Evolutionary conservation across 495 filamentous ascomycete genomes (phyloP).

Genomic region (Hypoxylon intermedium): DNA sequence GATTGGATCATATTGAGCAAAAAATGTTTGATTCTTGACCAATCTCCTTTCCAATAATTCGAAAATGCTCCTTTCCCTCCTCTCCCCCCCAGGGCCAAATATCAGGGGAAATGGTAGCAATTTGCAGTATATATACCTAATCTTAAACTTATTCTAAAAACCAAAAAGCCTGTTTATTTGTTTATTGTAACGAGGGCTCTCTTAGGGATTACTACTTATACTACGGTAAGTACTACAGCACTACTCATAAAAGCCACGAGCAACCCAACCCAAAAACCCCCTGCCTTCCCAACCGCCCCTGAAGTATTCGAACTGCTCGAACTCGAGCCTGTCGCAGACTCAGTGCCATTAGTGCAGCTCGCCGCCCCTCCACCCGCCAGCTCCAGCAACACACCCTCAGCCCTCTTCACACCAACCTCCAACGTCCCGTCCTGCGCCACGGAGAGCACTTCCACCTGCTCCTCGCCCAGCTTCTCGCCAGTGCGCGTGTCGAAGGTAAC

Average conservation of each 20-base stretch:
- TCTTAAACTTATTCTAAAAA: too few relatives aligned
- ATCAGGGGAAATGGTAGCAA: too few relatives aligned
- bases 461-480: conserved; percentile 26
- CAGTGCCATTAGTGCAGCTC: too few relatives aligned
- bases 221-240: too few relatives aligned
- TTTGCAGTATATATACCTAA: too few relatives aligned
- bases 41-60: too few relatives aligned
- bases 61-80: too few relatives aligned
- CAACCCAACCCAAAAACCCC: not conserved
- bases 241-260: not conserved
- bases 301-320: not conserved
- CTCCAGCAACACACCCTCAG: conserved; percentile 41
- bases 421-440: conserved; percentile 28
- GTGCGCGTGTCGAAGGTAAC: conserved; percentile 33
- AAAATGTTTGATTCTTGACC: too few relatives aligned
- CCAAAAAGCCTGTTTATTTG: not conserved
- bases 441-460: not conserved
- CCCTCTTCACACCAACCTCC: conserved; percentile 23
- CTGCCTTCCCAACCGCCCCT: not conserved
- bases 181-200: not conserved
- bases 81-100: too few relatives aligned
- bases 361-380: not conserved
- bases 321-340: too few relatives aligned
- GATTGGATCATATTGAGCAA: too few relatives aligned
- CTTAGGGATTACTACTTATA: too few relatives aligned